These are phyloP conservation scores for Globisporangium lucens DNA, from an alignment of 352 stramenopile genomes.

Conservation along the genomic window DNA sequence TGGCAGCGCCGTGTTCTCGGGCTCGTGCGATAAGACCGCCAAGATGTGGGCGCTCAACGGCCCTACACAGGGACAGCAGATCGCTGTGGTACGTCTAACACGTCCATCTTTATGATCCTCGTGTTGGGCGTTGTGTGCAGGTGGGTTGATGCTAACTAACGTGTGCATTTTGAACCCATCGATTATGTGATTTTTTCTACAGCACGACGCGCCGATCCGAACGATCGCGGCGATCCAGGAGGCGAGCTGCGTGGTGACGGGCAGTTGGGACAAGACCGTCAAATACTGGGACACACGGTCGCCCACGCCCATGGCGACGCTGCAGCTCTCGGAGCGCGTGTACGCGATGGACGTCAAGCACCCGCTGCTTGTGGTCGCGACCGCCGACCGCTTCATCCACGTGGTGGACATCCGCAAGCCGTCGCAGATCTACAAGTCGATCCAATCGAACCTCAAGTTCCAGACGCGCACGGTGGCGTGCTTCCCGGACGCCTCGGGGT, in stretches of 20 bases:
- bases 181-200: constrained; percentile 31
- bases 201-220: constrained; percentile 92
- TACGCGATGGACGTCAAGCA: constrained; percentile 95
- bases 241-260: constrained; percentile 90
- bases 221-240: constrained; percentile 82
- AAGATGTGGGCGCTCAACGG: constrained; percentile 93
- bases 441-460: constrained; percentile 83
- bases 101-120: not conserved
- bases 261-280: constrained; percentile 93
- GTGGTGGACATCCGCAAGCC: constrained; percentile 86
- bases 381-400: constrained; percentile 87
- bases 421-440: constrained; percentile 85
- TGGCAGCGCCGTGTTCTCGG: constrained; percentile 92
- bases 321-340: constrained; percentile 92
- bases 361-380: constrained; percentile 93
- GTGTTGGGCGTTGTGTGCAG: not conserved
- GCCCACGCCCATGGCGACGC: constrained; percentile 80
- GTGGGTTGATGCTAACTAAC: not conserved
- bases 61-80: constrained; percentile 69
- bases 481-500: constrained; percentile 88
- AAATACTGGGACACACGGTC: constrained; percentile 97
- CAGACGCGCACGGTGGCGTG: constrained; percentile 87
- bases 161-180: constrained; percentile 4
- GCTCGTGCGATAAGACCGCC: constrained; percentile 92
- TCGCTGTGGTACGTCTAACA: constrained; percentile 43